Base-by-base conservation (phyloP, 2,329 filamentous ascomycete genomes). In the Calonectria henricotiae region DNA sequence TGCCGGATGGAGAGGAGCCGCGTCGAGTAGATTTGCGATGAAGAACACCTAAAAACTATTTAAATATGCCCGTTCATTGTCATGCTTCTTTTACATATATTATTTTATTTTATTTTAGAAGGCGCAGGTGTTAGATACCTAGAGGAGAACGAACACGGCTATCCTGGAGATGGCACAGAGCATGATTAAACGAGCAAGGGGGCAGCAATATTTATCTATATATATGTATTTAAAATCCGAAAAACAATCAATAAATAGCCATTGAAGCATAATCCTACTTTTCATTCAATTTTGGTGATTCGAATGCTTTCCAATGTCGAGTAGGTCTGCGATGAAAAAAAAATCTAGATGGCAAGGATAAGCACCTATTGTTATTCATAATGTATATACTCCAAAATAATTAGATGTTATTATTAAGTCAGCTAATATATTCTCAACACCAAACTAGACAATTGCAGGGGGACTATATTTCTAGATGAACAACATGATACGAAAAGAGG, bases 1-100 rank as follows among this genome's bases (percentile, higher is more conserved):
- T 87, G 81, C 84, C 85, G 43, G 86, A 88, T 65, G 83, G 82
- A 17, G 84, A 88, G 78, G 82, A 81, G 72, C 85, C 86, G 11
- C 81, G 86, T 55, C 79, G 82, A 27, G 83, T 85, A 3, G 84
- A 85, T 32, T 67, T 71, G 71, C 47, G 71, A 44, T 77, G 44
- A 70, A 35, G 32, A 32, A 23, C 30, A 23, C 41, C 12, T 39
- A 37, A n/a, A 12, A 17, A 65, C 32, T 13, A 44, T 43, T 32
- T 20, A 41, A 55, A 11, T 46, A 20, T 51, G 41, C 20, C 37
- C 17, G 39, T 55, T 41, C 54, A 35, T 43, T 58, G 15, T 58
- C 51, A 39, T 65, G n/a, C 32, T 43, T 54, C 30, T 27, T 58
- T 65, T 11, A 55, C 25, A 30, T 44, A 49, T 62, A 46, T 44